A percentile compares a stretch with the other conserved stretches of the same genome.
phyloP scores from a whole-genome alignment of 2,329 filamentous ascomycete genomes.

The Ophiostoma himal-ulmi region DNA sequence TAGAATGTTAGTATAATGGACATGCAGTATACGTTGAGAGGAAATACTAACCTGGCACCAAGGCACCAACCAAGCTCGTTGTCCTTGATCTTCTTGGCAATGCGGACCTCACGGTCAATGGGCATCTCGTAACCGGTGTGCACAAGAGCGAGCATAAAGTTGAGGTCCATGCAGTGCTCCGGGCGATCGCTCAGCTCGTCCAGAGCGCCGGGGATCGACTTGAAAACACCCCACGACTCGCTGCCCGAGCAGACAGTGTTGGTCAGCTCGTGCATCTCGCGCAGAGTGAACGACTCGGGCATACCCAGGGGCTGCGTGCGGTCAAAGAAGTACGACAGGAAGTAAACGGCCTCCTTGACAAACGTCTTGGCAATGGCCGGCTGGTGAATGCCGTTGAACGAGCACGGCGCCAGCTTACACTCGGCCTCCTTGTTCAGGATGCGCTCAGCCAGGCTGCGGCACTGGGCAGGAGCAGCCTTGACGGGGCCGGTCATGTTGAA shows the following conservation, averaged over 20 bases:
- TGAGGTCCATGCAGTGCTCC: constrained; percentile 90
- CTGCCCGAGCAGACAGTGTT: constrained; percentile 78
- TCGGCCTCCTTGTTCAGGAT: constrained; percentile 80
- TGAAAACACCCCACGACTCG: constrained; percentile 72
- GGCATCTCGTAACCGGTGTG: constrained; percentile 99
- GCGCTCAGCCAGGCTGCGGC: constrained; percentile 82
- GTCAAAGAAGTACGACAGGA: constrained; percentile 98
- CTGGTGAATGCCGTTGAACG: constrained; percentile 96
- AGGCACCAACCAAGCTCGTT: constrained; percentile 98
- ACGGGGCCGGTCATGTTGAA: constrained; percentile 86
- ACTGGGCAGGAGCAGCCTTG: constrained; percentile 72
- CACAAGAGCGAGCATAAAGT: constrained; percentile 88
- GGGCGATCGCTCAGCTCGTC: constrained; percentile 75
- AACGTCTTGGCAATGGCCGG: constrained; percentile 91
- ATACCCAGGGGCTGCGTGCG: constrained; percentile 90
- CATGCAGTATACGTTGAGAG: constrained; percentile 8
- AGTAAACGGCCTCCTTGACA: constrained; percentile 81
- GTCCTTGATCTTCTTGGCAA: constrained; percentile 96
- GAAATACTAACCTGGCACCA: constrained; percentile 73
- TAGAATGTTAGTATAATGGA: constrained; percentile 34
- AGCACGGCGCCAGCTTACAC: constrained; percentile 84
- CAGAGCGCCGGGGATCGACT: constrained; percentile 67
- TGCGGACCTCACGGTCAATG: constrained; percentile 89
- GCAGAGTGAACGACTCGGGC: constrained; percentile 93
- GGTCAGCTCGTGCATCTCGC: constrained; percentile 81